A percentile compares a stretch with the other conserved stretches of the same genome.
These are phyloP conservation scores for Scytalidium sp. DNA, from an alignment of 2,329 filamentous ascomycete genomes.

Conservation along the genomic window DNA sequence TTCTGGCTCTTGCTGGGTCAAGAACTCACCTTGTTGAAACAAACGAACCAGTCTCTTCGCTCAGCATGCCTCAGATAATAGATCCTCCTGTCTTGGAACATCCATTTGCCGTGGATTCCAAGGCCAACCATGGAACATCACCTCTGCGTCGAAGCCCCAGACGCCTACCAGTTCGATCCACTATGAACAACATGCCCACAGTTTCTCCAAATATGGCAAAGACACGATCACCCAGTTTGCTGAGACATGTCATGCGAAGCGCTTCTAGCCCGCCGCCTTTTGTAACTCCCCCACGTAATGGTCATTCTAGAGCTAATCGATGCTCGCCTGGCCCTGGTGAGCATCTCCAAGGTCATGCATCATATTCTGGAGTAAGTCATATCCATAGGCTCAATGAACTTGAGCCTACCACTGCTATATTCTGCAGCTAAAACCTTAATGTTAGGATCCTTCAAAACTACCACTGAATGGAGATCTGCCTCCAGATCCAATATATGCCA, in stretches of 20 bases:
- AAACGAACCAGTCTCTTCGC: not conserved
- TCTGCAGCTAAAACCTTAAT: too few relatives aligned
- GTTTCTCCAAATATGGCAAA: not conserved
- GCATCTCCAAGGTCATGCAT: too few relatives aligned
- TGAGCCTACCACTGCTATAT: too few relatives aligned
- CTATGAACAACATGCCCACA: not conserved
- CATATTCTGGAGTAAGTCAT: too few relatives aligned
- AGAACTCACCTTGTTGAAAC: not conserved
- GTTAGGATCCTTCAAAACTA: too few relatives aligned
- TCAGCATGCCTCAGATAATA: not conserved
- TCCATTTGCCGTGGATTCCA: not conserved
- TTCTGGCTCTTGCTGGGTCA: not conserved
- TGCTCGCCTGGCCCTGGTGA: too few relatives aligned
- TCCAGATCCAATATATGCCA: not conserved
- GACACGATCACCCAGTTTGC: not conserved
- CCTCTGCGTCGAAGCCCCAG: not conserved
- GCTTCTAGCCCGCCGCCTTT: not conserved
- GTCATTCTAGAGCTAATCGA: too few relatives aligned
- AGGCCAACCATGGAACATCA: not conserved
- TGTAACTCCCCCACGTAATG: too few relatives aligned
- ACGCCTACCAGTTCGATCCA: not conserved
- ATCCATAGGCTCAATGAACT: too few relatives aligned
- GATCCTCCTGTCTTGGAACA: not conserved
- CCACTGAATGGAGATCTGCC: not conserved
- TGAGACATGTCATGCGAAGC: not conserved